Evolutionary conservation across 345 rosid species (phyloP).

Genomic region (Microcos paniculata): DNA sequence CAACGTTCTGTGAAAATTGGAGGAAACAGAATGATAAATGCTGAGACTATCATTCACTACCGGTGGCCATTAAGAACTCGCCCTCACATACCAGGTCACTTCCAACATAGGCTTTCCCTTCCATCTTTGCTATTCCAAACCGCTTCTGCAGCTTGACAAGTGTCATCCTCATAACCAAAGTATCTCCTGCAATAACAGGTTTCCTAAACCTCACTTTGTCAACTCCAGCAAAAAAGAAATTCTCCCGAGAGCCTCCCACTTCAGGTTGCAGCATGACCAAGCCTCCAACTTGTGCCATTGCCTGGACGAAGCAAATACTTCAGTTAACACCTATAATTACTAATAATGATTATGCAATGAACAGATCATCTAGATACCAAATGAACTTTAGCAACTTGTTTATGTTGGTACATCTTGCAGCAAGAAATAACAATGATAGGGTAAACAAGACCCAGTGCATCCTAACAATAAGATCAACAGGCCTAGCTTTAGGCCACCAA

Average conservation of each 20-base stretch:
- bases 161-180: slow-evolving; percentile 96
- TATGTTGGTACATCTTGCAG: neutral
- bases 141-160: slow-evolving; percentile 80
- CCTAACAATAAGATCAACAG: neutral
- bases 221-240: slow-evolving; percentile 89
- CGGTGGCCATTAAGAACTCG: slow-evolving; percentile 89
- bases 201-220: slow-evolving; percentile 94
- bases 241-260: slow-evolving; percentile 74
- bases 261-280: slow-evolving; percentile 91
- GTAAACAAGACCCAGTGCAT: neutral
- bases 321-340: neutral
- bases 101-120: slow-evolving; percentile 95
- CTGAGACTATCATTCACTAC: slow-evolving; percentile 37
- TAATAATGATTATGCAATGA: neutral
- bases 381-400: neutral
- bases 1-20: neutral
- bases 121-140: slow-evolving; percentile 95
- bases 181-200: slow-evolving; percentile 97
- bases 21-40: neutral
- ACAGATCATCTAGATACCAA: neutral
- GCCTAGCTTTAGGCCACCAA: slow-evolving; percentile 1
- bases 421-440: neutral
- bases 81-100: slow-evolving; percentile 84
- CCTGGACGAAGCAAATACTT: slow-evolving; percentile 44
- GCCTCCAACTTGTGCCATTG: slow-evolving; percentile 98